These are phyloP conservation scores for Russula virescens DNA, from an alignment of 768 basidiomycete species.

Conservation along the genomic window DNA sequence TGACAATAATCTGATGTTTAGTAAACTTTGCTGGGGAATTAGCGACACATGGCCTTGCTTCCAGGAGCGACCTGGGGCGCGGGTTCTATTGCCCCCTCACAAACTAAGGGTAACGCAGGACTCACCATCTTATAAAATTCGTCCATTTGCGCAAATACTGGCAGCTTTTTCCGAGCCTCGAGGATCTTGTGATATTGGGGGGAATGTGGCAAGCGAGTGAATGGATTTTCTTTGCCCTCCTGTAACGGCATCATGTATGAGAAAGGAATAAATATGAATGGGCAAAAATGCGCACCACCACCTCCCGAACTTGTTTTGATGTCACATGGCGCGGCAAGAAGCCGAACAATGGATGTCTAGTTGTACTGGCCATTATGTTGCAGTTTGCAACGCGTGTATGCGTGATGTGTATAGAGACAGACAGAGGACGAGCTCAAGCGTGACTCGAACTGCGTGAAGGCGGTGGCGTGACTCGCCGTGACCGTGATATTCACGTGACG, in stretches of 20 bases:
- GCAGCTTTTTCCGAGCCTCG: conserved; percentile 77
- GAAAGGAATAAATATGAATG: neutral
- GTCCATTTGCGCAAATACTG: conserved; percentile 88
- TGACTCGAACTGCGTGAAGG: too few relatives aligned
- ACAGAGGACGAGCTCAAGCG: too few relatives aligned
- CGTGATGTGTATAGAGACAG: too few relatives aligned
- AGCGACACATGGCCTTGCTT: conserved; percentile 26
- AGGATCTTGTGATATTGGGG: conserved; percentile 82
- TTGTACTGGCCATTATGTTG: neutral
- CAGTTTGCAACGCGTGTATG: neutral
- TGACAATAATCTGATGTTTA: conserved; percentile 78
- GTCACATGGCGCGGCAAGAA: conserved; percentile 41
- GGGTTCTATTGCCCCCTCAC: conserved; percentile 31
- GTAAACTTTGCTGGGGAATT: conserved; percentile 47
- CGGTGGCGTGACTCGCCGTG: neutral
- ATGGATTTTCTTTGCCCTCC: conserved; percentile 82
- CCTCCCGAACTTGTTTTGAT: conserved; percentile 35
- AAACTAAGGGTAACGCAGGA: conserved; percentile 21
- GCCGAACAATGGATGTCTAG: conserved; percentile 38
- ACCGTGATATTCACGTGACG: conserved; percentile 1
- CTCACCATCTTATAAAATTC: conserved; percentile 87
- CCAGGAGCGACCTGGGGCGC: conserved; percentile 25
- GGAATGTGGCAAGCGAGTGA: conserved; percentile 75
- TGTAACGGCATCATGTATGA: conserved; percentile 30
- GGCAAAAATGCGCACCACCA: conserved; percentile 34